Conservation (phyloP, 2,329 filamentous ascomycete genomes). For the Atkinsonella texensis region DNA sequence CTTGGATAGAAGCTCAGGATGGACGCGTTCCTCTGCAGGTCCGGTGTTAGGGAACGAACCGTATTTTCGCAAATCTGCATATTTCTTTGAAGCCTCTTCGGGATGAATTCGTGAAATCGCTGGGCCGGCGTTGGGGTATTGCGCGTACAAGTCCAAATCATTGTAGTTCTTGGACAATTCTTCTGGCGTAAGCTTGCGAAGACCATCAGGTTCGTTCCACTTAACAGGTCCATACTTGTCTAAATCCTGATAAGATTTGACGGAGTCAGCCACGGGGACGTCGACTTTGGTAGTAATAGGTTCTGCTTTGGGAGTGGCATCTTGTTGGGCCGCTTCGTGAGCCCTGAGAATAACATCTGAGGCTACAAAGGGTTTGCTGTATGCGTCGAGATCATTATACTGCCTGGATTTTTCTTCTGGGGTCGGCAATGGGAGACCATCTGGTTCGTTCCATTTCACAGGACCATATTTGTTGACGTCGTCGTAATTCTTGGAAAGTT, state of each 20-base stretch:
- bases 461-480: slow-evolving; percentile 24
- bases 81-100: slow-evolving; percentile 25
- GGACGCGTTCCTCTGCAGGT: slow-evolving; percentile 12
- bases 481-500: slow-evolving; percentile 27
- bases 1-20: slow-evolving; percentile 21
- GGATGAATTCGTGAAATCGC: slow-evolving; percentile 14
- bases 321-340: slow-evolving; percentile 8
- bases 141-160: slow-evolving; percentile 13
- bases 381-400: slow-evolving; percentile 25
- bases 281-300: slow-evolving; percentile 7
- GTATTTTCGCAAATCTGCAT: slow-evolving; percentile 24
- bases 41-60: slow-evolving; percentile 15
- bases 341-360: slow-evolving; percentile 8
- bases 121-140: slow-evolving; percentile 18
- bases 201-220: slow-evolving; percentile 8
- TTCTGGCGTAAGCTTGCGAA: slow-evolving; percentile 11
- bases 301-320: slow-evolving; percentile 6
- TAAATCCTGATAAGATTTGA: slow-evolving; percentile 6
- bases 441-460: slow-evolving; percentile 18
- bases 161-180: slow-evolving; percentile 20
- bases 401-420: slow-evolving; percentile 19
- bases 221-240: slow-evolving; percentile 8
- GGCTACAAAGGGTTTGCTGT: slow-evolving; percentile 11
- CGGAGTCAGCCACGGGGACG: not conserved
- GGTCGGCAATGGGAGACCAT: slow-evolving; percentile 14